Percentiles rank a stretch among this genome's conserved stretches.
Conservation (phyloP, 2,329 filamentous ascomycete species). For the Neopestalotiopsis sp. region DNA sequence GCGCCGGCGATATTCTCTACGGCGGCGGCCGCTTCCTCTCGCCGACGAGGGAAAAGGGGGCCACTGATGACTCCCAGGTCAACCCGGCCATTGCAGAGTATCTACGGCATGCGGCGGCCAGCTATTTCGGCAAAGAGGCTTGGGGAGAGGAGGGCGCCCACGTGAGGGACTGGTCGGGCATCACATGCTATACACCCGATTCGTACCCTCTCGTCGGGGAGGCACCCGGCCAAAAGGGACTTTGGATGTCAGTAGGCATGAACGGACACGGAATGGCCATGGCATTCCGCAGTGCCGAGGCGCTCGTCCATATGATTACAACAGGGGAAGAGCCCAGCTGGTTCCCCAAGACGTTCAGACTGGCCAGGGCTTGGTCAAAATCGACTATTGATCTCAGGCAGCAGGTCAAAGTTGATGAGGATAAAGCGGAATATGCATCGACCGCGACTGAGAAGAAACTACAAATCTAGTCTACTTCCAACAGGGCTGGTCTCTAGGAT, state of each 20-base stretch:
- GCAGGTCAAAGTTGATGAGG: not conserved
- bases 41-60: conserved; percentile 23
- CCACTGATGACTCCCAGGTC: conserved; percentile 17
- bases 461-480: not conserved
- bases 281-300: conserved; percentile 20
- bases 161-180: conserved; percentile 17
- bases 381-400: not conserved
- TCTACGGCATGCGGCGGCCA: conserved; percentile 8
- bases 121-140: conserved; percentile 8
- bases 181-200: conserved; percentile 20
- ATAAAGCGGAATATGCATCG: not conserved
- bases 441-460: not conserved
- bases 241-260: conserved; percentile 21
- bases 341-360: conserved; percentile 19
- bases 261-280: conserved; percentile 21
- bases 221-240: conserved; percentile 5
- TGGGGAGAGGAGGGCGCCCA: conserved; percentile 17
- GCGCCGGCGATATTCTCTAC: conserved; percentile 37
- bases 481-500: too few species aligned
- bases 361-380: conserved; percentile 17
- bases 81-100: conserved; percentile 15
- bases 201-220: conserved; percentile 19
- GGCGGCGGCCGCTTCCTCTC: conserved; percentile 31
- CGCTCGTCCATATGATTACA: conserved; percentile 20
- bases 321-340: conserved; percentile 16